Percentiles rank a stretch among this genome's conserved stretches.
Conservation (phyloP, 2,329 filamentous ascomycete genomes). For the Fusarium scirpi region DNA sequence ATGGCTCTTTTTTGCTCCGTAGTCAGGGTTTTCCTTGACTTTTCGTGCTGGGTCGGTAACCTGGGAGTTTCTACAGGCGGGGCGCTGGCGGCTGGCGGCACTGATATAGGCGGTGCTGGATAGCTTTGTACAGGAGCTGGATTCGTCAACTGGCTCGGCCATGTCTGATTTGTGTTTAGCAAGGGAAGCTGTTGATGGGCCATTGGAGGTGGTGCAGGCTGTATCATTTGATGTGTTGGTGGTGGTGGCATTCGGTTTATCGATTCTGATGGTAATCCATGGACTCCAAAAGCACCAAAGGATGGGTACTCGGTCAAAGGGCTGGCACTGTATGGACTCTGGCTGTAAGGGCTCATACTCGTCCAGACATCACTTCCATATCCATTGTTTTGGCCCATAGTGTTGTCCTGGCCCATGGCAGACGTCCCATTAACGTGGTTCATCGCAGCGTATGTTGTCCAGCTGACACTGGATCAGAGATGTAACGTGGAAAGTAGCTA, state of each 20-base stretch:
- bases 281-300: conserved; percentile 66
- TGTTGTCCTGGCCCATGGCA: conserved; percentile 49
- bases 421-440: conserved; percentile 51
- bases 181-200: conserved; percentile 73
- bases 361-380: conserved; percentile 64
- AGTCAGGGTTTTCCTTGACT: conserved; percentile 87
- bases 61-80: conserved; percentile 53
- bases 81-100: conserved; percentile 68
- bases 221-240: conserved; percentile 50
- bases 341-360: conserved; percentile 71
- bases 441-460: conserved; percentile 46
- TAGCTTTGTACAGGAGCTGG: conserved; percentile 67
- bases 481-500: background rate
- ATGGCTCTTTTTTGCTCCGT: conserved; percentile 91
- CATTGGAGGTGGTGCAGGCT: conserved; percentile 56
- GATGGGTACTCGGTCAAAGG: conserved; percentile 75
- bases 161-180: conserved; percentile 71
- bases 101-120: conserved; percentile 68
- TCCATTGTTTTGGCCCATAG: conserved; percentile 49
- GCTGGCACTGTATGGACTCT: conserved; percentile 63
- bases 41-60: conserved; percentile 60
- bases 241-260: conserved; percentile 68
- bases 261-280: conserved; percentile 64
- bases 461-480: conserved; percentile 35
- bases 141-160: conserved; percentile 86